Base-by-base conservation (phyloP, 495 filamentous ascomycete genomes). In the Xylaria nigripes region DNA sequence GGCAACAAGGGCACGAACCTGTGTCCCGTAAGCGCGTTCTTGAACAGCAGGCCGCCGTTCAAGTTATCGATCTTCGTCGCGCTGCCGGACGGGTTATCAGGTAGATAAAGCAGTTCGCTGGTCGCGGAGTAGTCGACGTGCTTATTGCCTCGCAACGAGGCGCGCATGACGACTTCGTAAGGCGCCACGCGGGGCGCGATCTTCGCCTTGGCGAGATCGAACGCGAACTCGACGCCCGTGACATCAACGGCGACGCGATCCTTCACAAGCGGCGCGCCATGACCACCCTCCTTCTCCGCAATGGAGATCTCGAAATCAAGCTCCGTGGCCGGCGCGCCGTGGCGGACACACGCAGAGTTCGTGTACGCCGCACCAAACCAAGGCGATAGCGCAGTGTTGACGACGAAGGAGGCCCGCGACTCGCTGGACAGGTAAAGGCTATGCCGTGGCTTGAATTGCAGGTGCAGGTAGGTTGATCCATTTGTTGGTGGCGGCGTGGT, bases 51-150 rank as follows among this genome's bases (percentile, higher is more conserved):
- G 0, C 76, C 82, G 23, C 82, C 81, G 50, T 78, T 73, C 2
- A 85, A 65, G 58, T 78, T 75, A 59, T 88, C 85, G 18, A 87
- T 71, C 57, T 81, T 81, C 13, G 81, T 80, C 15, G 78, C 71
- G 56, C 82, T 86, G 21, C 82, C 79, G 8, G 68, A 72, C 0
- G 59, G 50, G 43, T 76, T 79, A 4, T 78, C 76, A 0, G 83
- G 84, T 1, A 89, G 74, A 45, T 80, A 73, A 24, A 73, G 74
- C 16, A 86, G 44, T 21, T 73, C 51, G 15, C 76, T 77, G 0
- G 60, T 73, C 0, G 76, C 69, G 1, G 68, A 69, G 43, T 62
- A 71, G 1, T 62, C 65, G n/a, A n/a, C n/a, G n/a, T n/a, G n/a
- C 9, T 57, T 56, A 6, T 62, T 47, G 15, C 67, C 64, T 10